A percentile compares a stretch with the other conserved stretches of the same genome.
phyloP scores from a whole-genome alignment of 129 eudicot species.

The Flaveria bidentis region DNA sequence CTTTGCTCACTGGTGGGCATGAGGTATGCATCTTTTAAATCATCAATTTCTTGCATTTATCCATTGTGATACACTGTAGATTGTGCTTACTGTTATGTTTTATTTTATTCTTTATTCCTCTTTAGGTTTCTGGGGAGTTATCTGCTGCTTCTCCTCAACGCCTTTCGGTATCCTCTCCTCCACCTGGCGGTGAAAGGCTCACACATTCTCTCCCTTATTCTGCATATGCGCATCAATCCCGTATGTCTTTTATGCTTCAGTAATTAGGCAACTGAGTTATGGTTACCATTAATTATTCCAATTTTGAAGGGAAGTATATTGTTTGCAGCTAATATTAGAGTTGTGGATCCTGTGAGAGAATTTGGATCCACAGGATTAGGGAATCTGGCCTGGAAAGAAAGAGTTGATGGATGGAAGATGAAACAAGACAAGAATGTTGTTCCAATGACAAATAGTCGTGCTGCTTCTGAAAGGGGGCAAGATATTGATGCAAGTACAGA shows the following conservation, averaged over 20 bases:
- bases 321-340: conserved; percentile 78
- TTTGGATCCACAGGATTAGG: conserved; percentile 91
- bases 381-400: conserved; percentile 98
- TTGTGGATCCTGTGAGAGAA: conserved; percentile 90
- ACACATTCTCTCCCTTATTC: conserved; percentile 61
- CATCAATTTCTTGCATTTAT: background rate
- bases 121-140: conserved; percentile 91
- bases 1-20: conserved; percentile 73
- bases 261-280: conserved; percentile 22
- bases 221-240: conserved; percentile 50
- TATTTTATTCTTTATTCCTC: background rate
- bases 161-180: conserved; percentile 87
- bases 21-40: conserved; percentile 40
- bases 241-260: conserved; percentile 31
- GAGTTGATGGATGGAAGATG: conserved; percentile 99
- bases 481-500: conserved; percentile 97
- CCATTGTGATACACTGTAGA: background rate
- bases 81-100: background rate
- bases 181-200: conserved; percentile 62
- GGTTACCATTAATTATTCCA: background rate
- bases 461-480: conserved; percentile 95
- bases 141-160: conserved; percentile 99
- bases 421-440: conserved; percentile 80
- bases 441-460: conserved; percentile 75
- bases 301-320: conserved; percentile 14